Evolutionary conservation across 257 asterid genomes (phyloP).

Genomic region (Solanum virginianum): DNA sequence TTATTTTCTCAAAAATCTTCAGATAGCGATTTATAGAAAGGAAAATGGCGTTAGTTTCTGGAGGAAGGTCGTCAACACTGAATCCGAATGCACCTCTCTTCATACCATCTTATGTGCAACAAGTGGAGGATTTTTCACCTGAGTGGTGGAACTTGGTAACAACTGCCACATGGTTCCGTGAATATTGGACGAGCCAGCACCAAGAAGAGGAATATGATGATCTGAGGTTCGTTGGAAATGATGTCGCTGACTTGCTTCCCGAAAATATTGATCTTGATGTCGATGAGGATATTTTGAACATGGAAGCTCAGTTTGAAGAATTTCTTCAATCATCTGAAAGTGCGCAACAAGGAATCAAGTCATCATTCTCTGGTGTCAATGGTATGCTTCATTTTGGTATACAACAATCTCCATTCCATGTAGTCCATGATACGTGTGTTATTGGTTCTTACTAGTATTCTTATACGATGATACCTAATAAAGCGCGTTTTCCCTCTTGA

Average conservation of each 20-base stretch:
- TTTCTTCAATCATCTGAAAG: constrained; percentile 53
- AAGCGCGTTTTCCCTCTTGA: not conserved
- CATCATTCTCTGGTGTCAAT: constrained; percentile 9
- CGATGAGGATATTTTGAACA: constrained; percentile 69
- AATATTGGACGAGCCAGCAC: constrained; percentile 75
- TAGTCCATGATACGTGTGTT: not conserved
- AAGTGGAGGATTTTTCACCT: constrained; percentile 92
- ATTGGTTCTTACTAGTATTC: not conserved
- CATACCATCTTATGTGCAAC: constrained; percentile 74
- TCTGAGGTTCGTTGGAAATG: constrained; percentile 10
- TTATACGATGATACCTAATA: not conserved
- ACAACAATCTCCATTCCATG: not conserved
- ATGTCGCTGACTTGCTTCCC: constrained; percentile 47
- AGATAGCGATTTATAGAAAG: not conserved
- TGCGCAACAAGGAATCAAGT: constrained; percentile 15
- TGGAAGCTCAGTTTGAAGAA: constrained; percentile 90
- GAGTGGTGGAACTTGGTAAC: constrained; percentile 92
- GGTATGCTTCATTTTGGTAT: constrained; percentile 30
- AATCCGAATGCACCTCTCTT: constrained; percentile 84
- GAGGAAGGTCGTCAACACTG: constrained; percentile 66
- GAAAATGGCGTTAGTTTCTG: constrained; percentile 69
- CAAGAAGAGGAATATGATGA: constrained; percentile 46
- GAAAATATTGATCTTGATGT: constrained; percentile 69
- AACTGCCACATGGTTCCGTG: constrained; percentile 68
- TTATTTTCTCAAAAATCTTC: not conserved